Evolutionary conservation across 2,329 filamentous ascomycete species (phyloP), one percentile per base, ranked within the genome.

Genomic region (Aquanectria penicillioides): DNA sequence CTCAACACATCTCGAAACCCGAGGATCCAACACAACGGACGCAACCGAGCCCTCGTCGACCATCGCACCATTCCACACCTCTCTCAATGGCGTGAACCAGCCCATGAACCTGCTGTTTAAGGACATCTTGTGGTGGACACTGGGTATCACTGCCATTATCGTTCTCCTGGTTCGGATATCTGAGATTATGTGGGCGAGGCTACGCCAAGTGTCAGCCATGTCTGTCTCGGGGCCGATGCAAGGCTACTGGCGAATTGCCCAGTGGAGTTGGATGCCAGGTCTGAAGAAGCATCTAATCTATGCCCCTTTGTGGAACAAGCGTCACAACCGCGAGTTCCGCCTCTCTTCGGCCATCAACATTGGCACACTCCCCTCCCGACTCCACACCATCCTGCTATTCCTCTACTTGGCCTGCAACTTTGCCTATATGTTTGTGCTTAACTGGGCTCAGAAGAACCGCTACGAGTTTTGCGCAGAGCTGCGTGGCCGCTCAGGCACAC

Each of bases 401-500:
- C 68, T 83, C 47, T 90, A 88, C 69, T 67, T 89, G 7, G 70
- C 77, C 57, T 88, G 85, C 78, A 91, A 90, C 71, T 29, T 87
- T 23, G 77, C 78, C 63, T 90, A 89, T 78, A 86, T 88, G 78
- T 81, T 88, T 59, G 73, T 83, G 43, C 78, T 91, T 48, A 78
- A 89, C 74, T 90, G 86, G 81, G 65, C 66, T n/a, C 78, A 82
- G 53, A 69, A 77, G 41, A 87, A 89, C 72, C 79, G 77, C 52
- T 89, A 81, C 70, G 83, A 89, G 3, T 81, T 96, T 23, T 81
- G 91, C 40, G 94, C 94, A 20, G 91, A 97, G 72, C 82, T 97
- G 37, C 89, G 95, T 69, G 94, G 94, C 31, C 88, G 95, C 57
- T 91, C 91, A 6, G 95, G 95, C 52, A 90, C 89, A 8, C 83